These are phyloP conservation scores for Quercus gilva DNA, from an alignment of 306 rosid species.

Conservation along the genomic window DNA sequence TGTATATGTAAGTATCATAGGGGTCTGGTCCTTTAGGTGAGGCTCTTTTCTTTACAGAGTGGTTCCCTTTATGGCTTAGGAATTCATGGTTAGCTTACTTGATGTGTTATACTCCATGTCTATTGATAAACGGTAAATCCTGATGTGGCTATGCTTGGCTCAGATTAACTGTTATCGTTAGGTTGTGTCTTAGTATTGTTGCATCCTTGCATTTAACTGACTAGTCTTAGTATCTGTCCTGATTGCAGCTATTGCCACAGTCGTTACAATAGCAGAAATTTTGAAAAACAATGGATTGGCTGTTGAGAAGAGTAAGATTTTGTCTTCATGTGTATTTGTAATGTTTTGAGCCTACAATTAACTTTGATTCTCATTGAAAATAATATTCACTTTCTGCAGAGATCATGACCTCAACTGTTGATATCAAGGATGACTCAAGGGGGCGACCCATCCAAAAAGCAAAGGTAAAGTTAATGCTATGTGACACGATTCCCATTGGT, in stretches of 20 bases:
- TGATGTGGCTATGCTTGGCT: neutral
- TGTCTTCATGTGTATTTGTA: neutral
- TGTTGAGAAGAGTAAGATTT: conserved; percentile 54
- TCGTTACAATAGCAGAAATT: conserved; percentile 63
- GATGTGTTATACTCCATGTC: neutral
- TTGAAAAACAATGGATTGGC: conserved; percentile 64
- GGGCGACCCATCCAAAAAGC: conserved; percentile 59
- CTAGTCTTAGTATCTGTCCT: neutral
- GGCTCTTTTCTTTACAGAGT: too few relatives aligned
- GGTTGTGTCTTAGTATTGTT: neutral
- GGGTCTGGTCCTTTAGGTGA: too few relatives aligned
- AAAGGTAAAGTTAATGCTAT: conserved; percentile 24
- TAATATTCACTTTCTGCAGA: conserved; percentile 26
- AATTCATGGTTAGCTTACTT: too few relatives aligned
- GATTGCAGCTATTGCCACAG: conserved; percentile 57
- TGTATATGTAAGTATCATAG: neutral
- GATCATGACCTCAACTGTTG: conserved; percentile 60
- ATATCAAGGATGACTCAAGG: conserved; percentile 62
- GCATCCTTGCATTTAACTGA: neutral
- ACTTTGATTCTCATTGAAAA: neutral
- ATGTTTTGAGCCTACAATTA: neutral
- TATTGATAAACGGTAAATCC: neutral
- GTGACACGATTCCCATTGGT: neutral
- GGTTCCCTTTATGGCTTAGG: too few relatives aligned
- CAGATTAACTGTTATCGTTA: neutral